phyloP scores from a whole-genome alignment of 1,139 yeast species.

The Hyphopichia pseudoburtonii region DNA sequence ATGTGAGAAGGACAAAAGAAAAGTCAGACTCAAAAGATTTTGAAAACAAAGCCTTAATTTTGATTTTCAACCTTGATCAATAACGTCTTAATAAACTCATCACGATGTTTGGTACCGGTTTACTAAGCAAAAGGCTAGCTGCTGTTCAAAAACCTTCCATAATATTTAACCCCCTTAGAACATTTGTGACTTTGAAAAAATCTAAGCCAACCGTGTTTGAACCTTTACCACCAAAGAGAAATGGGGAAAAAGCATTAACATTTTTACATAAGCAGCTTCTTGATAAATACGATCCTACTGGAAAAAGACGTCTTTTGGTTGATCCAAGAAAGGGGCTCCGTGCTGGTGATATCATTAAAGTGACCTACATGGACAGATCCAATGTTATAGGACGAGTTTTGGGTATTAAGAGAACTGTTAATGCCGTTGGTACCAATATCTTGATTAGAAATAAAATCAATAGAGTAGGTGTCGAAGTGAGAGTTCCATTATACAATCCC shows the following conservation, averaged over 20 bases:
- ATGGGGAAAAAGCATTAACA: conserved; percentile 50
- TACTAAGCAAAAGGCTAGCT: not conserved
- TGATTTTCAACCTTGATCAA: too few relatives aligned
- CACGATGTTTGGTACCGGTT: conserved; percentile 18
- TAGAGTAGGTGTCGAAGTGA: conserved; percentile 76
- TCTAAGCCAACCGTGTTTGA: conserved; percentile 42
- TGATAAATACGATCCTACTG: conserved; percentile 67
- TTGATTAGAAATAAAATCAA: conserved; percentile 76
- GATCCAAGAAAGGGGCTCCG: conserved; percentile 53
- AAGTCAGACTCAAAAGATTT: too few relatives aligned
- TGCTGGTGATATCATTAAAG: conserved; percentile 81
- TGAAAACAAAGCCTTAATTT: too few relatives aligned
- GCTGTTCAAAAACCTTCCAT: not conserved
- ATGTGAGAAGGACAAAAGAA: too few relatives aligned
- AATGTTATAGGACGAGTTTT: conserved; percentile 75
- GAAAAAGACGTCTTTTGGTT: conserved; percentile 67
- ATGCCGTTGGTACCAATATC: conserved; percentile 68
- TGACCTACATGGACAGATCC: conserved; percentile 68
- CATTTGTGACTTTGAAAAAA: conserved; percentile 18
- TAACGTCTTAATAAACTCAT: too few relatives aligned
- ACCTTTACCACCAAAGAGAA: conserved; percentile 52
- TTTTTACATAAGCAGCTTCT: conserved; percentile 51
- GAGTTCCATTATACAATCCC: conserved; percentile 80
- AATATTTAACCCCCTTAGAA: conserved; percentile 11
- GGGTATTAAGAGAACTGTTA: conserved; percentile 62